A percentile compares a stretch with the other conserved stretches of the same genome.
These are phyloP conservation scores for Cubamyces sp. DNA, from an alignment of 768 basidiomycete genomes.

Conservation along the genomic window DNA sequence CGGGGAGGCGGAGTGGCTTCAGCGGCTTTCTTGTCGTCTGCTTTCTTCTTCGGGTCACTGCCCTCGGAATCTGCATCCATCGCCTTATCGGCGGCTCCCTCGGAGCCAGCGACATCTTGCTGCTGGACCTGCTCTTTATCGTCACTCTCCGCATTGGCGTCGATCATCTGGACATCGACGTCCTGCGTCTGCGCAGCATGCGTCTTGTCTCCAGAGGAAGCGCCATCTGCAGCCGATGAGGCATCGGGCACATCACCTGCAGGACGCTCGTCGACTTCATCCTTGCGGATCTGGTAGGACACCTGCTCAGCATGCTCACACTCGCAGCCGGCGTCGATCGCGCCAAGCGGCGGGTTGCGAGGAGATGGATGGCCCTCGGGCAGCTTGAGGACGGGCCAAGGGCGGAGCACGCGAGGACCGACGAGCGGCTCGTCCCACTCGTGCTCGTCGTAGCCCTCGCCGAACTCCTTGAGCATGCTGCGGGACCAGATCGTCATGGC, in stretches of 20 bases:
- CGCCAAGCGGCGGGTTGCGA: slow-evolving; percentile 1
- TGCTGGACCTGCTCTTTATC: neutral
- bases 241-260: neutral
- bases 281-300: neutral
- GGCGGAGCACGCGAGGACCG: slow-evolving; percentile 23
- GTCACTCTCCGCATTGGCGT: neutral
- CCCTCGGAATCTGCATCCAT: neutral
- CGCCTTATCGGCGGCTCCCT: neutral
- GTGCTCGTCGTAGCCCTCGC: slow-evolving; percentile 33
- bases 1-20: slow-evolving; percentile 6
- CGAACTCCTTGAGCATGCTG: slow-evolving; percentile 38
- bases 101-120: neutral
- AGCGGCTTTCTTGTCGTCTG: neutral
- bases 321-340: slow-evolving; percentile 15
- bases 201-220: neutral
- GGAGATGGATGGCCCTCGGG: neutral
- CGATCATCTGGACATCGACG: slow-evolving; percentile 4
- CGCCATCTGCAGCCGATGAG: neutral
- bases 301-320: slow-evolving; percentile 14
- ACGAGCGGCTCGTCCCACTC: slow-evolving; percentile 23
- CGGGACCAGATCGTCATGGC: slow-evolving; percentile 38
- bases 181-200: neutral
- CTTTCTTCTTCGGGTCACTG: neutral
- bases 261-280: neutral
- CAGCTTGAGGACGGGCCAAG: slow-evolving; percentile 29